Percentiles rank a stretch among this genome's conserved stretches.
phyloP scores from a whole-genome alignment of 148 eudicot species.

The Vaccinium vitisidaea region DNA sequence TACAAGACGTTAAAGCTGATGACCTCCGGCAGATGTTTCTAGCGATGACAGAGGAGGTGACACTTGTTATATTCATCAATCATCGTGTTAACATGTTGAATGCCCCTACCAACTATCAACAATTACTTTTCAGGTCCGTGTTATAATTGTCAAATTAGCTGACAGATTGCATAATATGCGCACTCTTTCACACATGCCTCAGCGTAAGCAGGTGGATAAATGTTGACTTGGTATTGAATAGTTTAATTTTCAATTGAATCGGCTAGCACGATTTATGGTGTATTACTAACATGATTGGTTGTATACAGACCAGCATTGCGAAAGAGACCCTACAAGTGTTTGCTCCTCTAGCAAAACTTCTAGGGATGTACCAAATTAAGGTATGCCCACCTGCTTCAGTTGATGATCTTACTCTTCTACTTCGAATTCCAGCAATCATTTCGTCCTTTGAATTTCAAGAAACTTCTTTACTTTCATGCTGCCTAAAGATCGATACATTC shows the following conservation, averaged over 20 bases:
- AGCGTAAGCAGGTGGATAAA: conserved; percentile 81
- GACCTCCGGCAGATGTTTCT: conserved; percentile 97
- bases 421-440: conserved; percentile 8
- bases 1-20: conserved; percentile 93
- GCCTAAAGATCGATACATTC: neutral
- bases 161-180: conserved; percentile 99
- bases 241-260: neutral
- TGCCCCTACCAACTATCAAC: neutral
- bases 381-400: conserved; percentile 32
- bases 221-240: neutral
- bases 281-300: conserved; percentile 19
- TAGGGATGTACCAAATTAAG: conserved; percentile 98
- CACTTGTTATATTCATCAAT: neutral
- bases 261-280: neutral
- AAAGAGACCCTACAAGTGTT: conserved; percentile 93
- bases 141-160: conserved; percentile 93
- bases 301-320: conserved; percentile 84
- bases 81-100: neutral
- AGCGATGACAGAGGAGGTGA: conserved; percentile 98
- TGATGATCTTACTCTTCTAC: neutral
- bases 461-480: neutral
- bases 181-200: conserved; percentile 95
- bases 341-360: conserved; percentile 94
- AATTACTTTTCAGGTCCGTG: conserved; percentile 74
- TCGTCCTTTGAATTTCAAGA: neutral